Evolutionary conservation across 78 protist species (phyloP).

Genomic region (slime mould (Dictyostelium discoideum)): DNA sequence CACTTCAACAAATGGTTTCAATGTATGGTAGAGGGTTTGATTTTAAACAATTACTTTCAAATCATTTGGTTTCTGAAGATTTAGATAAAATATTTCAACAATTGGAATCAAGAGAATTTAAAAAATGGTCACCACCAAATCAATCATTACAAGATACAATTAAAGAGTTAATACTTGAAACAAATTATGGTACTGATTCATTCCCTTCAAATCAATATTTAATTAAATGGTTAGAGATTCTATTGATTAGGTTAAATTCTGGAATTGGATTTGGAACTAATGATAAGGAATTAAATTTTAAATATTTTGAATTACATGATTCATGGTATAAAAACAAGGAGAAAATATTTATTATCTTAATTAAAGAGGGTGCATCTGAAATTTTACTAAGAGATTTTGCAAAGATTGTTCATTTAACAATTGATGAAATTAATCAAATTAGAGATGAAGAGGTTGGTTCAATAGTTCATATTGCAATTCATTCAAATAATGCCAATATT

Average conservation of each 20-base stretch:
- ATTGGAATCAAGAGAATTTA: background rate
- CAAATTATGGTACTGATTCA: background rate
- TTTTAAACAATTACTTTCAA: background rate
- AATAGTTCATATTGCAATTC: background rate
- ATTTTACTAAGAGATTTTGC: background rate
- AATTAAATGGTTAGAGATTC: background rate
- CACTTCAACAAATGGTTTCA: background rate
- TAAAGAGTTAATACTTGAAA: background rate
- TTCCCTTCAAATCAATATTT: background rate
- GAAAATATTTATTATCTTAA: background rate
- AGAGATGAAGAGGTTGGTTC: background rate
- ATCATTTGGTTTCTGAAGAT: background rate
- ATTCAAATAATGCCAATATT: background rate
- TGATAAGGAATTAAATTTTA: background rate
- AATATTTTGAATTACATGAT: background rate
- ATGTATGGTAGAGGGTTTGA: background rate
- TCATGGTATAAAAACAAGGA: background rate
- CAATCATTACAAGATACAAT: background rate
- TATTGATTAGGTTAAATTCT: background rate
- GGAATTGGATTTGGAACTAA: background rate
- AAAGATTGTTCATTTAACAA: background rate
- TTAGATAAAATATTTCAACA: background rate
- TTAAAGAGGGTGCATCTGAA: background rate
- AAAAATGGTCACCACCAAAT: background rate
- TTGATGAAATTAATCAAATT: background rate